A percentile compares a stretch with the other conserved stretches of the same genome.
Evolutionary conservation across 2,329 filamentous ascomycete genomes (phyloP).

Genomic region (Botrytis porri): DNA sequence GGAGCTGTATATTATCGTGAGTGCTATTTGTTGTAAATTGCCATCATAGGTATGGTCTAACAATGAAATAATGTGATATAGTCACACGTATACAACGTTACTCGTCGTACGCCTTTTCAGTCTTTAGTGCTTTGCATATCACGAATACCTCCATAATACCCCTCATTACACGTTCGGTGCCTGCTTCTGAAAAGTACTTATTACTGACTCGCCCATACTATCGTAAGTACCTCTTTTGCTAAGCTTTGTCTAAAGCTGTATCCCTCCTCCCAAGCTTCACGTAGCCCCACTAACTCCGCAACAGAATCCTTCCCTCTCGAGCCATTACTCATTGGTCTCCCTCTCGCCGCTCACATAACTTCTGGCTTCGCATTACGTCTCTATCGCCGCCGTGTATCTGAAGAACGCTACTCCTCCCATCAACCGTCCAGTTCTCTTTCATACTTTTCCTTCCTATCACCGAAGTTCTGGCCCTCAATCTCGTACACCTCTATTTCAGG

Average conservation of each 20-base stretch:
- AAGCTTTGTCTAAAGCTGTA: constrained; percentile 71
- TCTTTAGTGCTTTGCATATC: constrained; percentile 75
- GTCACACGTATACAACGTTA: constrained; percentile 80
- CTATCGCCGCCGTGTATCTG: constrained; percentile 70
- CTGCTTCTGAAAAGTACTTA: constrained; percentile 77
- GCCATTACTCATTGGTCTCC: constrained; percentile 70
- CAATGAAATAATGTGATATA: constrained; percentile 37
- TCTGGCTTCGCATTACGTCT: constrained; percentile 76
- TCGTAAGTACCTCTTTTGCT: constrained; percentile 57
- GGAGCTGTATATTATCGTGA: constrained; percentile 73
- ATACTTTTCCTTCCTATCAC: constrained; percentile 60
- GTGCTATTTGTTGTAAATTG: constrained; percentile 34
- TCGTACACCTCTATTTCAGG: constrained; percentile 71
- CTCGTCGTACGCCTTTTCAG: constrained; percentile 78
- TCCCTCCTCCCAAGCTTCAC: constrained; percentile 57
- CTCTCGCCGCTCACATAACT: constrained; percentile 72
- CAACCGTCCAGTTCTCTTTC: constrained; percentile 71
- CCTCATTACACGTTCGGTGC: constrained; percentile 67
- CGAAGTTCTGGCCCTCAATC: constrained; percentile 68
- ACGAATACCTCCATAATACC: constrained; percentile 81
- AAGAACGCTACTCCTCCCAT: constrained; percentile 65
- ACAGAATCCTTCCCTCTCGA: constrained; percentile 64
- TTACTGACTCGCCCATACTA: constrained; percentile 91
- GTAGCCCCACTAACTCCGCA: constrained; percentile 9
- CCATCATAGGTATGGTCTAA: not conserved